A percentile compares a stretch with the other conserved stretches of the same genome.
phyloP scores from a whole-genome alignment of 2,329 filamentous ascomycete species.

The Colletotrichum sp. region DNA sequence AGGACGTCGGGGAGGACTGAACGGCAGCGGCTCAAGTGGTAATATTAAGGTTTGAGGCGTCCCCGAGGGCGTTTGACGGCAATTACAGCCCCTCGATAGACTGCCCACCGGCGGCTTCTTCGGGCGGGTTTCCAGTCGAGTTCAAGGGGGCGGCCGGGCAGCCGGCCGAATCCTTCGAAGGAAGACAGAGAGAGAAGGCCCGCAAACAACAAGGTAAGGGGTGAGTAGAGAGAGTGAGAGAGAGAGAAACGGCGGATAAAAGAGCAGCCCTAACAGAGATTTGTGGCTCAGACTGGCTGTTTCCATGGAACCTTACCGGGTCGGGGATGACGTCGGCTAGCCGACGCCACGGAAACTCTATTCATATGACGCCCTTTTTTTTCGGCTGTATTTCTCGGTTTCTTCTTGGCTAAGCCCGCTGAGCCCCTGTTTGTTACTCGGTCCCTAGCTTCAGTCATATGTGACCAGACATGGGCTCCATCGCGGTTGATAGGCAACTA shows the following conservation, averaged over 20 bases:
- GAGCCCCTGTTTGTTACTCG: background rate
- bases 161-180: background rate
- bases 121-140: background rate
- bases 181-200: background rate
- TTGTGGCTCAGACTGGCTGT: constrained; percentile 11
- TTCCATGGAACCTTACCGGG: background rate
- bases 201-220: background rate
- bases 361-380: constrained; percentile 4
- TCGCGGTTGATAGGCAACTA: background rate
- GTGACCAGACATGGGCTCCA: background rate
- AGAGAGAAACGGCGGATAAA: background rate
- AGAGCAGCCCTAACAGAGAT: background rate
- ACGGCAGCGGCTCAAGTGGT: background rate
- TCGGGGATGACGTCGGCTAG: constrained; percentile 11
- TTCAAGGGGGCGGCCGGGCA: background rate
- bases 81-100: background rate
- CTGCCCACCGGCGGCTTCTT: background rate
- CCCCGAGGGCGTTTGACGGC: background rate
- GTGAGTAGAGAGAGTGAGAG: background rate
- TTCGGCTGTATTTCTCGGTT: background rate
- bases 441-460: background rate
- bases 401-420: background rate
- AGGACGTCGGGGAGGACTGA: background rate
- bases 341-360: constrained; percentile 16
- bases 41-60: background rate